phyloP scores from a whole-genome alignment of 1,284 basidiomycete species.

The Cryptococcus floricola region DNA sequence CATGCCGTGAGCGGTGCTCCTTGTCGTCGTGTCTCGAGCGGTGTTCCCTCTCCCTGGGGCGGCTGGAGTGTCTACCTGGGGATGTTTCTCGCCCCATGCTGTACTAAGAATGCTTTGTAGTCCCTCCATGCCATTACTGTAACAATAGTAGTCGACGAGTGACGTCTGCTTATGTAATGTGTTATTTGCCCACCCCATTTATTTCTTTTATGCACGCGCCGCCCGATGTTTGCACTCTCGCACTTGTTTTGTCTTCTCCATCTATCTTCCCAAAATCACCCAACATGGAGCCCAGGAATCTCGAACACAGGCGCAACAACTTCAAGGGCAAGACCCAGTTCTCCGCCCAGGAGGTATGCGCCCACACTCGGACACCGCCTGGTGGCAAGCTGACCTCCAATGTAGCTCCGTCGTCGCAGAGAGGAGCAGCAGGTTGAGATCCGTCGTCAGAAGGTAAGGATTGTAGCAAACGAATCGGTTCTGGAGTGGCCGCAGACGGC shows the following conservation, averaged over 20 bases:
- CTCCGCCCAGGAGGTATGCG: conserved; percentile 48
- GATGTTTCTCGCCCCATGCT: conserved; percentile 3
- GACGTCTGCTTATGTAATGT: background rate
- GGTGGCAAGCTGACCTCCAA: conserved; percentile 7
- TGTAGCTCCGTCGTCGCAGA: conserved; percentile 75
- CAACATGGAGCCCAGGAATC: conserved; percentile 45
- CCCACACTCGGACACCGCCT: background rate
- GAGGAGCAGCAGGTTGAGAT: conserved; percentile 98
- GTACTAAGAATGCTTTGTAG: background rate
- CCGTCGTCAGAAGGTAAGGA: conserved; percentile 72
- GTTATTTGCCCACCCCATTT: background rate
- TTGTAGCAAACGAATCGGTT: background rate
- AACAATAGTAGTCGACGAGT: background rate
- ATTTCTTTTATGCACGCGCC: conserved; percentile 6
- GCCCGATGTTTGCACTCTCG: background rate
- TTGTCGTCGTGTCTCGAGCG: conserved; percentile 11
- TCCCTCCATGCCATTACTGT: conserved; percentile 2
- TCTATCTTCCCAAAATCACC: background rate
- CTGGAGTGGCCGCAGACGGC: too few relatives aligned
- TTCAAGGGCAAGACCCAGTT: conserved; percentile 52
- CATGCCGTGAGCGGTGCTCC: conserved; percentile 2
- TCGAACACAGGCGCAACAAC: conserved; percentile 48
- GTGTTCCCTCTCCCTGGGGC: conserved; percentile 11
- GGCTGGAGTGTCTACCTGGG: too few relatives aligned
- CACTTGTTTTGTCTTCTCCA: background rate